A percentile compares a stretch with the other conserved stretches of the same genome.
These are phyloP conservation scores for Tulasnella sp. DNA, from an alignment of 768 basidiomycete genomes.

Conservation along the genomic window DNA sequence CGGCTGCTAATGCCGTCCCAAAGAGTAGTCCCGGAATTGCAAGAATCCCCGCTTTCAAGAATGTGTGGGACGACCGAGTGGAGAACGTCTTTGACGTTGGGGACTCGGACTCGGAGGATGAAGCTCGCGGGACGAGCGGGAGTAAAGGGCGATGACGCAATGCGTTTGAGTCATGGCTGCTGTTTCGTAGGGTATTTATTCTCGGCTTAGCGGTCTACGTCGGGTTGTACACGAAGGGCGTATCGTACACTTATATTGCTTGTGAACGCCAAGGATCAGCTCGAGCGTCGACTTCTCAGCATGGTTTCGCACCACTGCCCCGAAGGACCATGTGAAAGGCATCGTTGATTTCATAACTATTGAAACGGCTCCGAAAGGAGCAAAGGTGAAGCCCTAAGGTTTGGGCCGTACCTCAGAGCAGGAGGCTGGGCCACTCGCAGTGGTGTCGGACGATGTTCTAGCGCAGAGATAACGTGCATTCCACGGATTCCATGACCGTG, in stretches of 20 bases:
- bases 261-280: not conserved
- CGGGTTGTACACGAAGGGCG: not conserved
- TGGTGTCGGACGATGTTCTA: not conserved
- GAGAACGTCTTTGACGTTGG: constrained; percentile 72
- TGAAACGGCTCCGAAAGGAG: too few relatives aligned
- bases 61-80: constrained; percentile 69
- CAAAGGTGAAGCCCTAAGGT: too few relatives aligned
- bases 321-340: too few relatives aligned
- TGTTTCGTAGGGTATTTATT: not conserved
- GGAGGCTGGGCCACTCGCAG: too few relatives aligned
- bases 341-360: too few relatives aligned
- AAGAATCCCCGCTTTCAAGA: constrained; percentile 38
- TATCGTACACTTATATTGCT: not conserved
- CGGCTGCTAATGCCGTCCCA: constrained; percentile 13
- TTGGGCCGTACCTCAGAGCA: too few relatives aligned
- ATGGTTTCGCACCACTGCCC: too few relatives aligned
- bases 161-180: not conserved
- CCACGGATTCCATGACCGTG: not conserved
- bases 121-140: constrained; percentile 16
- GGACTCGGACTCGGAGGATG: constrained; percentile 51
- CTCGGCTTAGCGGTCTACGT: not conserved
- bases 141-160: not conserved
- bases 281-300: not conserved
- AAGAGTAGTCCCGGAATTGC: constrained; percentile 30
- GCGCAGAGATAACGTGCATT: not conserved